These are phyloP conservation scores for Pulveroboletus sp. DNA, from an alignment of 768 basidiomycete genomes.

Conservation along the genomic window DNA sequence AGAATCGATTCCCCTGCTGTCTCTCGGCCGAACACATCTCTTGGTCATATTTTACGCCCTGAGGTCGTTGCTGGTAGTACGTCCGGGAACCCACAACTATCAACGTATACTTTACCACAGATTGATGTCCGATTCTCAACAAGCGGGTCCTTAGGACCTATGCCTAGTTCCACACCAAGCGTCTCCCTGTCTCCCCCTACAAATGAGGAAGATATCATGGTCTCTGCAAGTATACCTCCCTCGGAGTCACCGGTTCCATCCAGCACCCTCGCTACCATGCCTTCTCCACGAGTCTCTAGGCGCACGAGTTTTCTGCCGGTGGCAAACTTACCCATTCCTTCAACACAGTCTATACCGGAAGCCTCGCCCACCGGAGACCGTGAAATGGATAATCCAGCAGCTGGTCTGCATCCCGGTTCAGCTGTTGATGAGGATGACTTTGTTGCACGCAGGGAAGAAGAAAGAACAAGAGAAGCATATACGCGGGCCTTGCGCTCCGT, in stretches of 20 bases:
- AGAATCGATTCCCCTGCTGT: conserved; percentile 50
- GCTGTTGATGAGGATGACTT: conserved; percentile 40
- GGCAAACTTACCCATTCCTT: conserved; percentile 58
- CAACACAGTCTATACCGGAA: conserved; percentile 55
- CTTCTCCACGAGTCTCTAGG: conserved; percentile 52
- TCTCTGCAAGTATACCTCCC: conserved; percentile 1
- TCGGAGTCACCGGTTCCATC: conserved; percentile 9
- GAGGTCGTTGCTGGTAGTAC: conserved; percentile 18
- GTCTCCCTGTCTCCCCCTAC: conserved; percentile 24
- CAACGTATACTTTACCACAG: conserved; percentile 46
- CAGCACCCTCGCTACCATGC: conserved; percentile 38
- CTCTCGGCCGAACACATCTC: conserved; percentile 36
- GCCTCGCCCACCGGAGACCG: conserved; percentile 38
- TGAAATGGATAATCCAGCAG: conserved; percentile 27
- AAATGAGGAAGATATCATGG: conserved; percentile 16
- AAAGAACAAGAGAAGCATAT: conserved; percentile 64
- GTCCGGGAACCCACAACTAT: conserved; percentile 27
- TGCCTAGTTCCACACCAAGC: conserved; percentile 34
- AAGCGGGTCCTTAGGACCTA: conserved; percentile 54
- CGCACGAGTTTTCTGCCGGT: conserved; percentile 85
- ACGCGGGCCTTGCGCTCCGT: conserved; percentile 81
- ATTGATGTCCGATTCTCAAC: conserved; percentile 72
- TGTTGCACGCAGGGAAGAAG: conserved; percentile 59
- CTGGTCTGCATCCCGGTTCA: conserved; percentile 40
- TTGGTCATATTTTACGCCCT: conserved; percentile 12